These are phyloP conservation scores for Chaetoscypha palmicola DNA, from an alignment of 2,329 filamentous ascomycete species.

Conservation along the genomic window DNA sequence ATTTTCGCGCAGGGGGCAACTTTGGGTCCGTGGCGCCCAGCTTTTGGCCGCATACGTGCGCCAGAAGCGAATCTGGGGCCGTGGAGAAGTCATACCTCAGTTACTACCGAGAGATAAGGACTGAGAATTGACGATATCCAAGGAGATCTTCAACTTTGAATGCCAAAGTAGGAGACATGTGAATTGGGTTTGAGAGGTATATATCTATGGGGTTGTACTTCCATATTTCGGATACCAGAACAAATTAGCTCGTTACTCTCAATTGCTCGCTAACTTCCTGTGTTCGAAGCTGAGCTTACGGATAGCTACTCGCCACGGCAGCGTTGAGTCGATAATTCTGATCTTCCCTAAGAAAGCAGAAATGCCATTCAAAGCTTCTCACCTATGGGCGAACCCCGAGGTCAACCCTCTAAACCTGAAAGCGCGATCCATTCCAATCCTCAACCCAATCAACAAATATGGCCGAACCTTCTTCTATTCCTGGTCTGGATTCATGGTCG, in stretches of 20 bases:
- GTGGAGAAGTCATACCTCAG: constrained; percentile 4
- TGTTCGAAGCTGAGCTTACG: too few relatives aligned
- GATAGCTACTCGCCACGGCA: too few relatives aligned
- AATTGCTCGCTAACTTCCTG: too few relatives aligned
- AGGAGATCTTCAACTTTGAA: constrained; percentile 4
- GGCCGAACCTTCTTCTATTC: constrained; percentile 84
- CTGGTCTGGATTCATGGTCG: constrained; percentile 75
- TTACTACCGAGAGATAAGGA: constrained; percentile 3
- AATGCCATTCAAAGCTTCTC: constrained; percentile 10
- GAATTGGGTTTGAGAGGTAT: neutral
- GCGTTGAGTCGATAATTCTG: too few relatives aligned
- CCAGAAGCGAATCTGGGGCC: constrained; percentile 3
- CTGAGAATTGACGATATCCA: neutral
- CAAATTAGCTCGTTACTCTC: too few relatives aligned
- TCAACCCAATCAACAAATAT: constrained; percentile 71
- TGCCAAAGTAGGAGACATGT: neutral
- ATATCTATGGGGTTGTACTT: neutral
- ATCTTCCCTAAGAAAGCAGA: too few relatives aligned
- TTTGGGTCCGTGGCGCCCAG: constrained; percentile 1
- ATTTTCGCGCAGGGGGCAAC: neutral
- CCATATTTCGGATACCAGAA: neutral
- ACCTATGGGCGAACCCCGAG: constrained; percentile 9
- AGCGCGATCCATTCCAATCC: constrained; percentile 66
- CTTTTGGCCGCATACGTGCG: neutral
- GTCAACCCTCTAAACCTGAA: constrained; percentile 73